Percentiles rank a stretch among this genome's conserved stretches.
Evolutionary conservation across 140 eudicot genomes (phyloP).

Genomic region (Cichorium intybus): DNA sequence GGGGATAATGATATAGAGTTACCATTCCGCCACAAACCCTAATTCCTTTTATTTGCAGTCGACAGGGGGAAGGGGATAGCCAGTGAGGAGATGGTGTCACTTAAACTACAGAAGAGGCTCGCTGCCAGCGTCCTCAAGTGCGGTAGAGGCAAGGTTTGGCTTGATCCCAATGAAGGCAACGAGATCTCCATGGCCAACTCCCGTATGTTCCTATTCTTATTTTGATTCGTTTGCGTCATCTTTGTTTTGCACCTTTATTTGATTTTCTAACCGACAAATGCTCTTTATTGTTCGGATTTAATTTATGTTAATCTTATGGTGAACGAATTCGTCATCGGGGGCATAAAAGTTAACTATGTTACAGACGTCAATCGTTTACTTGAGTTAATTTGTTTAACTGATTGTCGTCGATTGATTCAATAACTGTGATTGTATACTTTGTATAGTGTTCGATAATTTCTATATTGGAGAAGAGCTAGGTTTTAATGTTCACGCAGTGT

Average conservation of each 20-base stretch:
- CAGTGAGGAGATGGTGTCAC: conserved; percentile 48
- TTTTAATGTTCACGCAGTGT: too few species aligned
- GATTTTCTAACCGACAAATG: not conserved
- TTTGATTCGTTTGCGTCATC: not conserved
- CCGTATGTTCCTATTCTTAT: conserved; percentile 30
- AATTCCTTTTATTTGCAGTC: conserved; percentile 13
- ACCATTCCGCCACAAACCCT: conserved; percentile 7
- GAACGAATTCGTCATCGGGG: not conserved
- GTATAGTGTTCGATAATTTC: not conserved
- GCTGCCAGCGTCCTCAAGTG: conserved; percentile 65
- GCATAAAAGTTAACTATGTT: not conserved
- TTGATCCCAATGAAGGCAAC: conserved; percentile 64
- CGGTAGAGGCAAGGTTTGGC: conserved; percentile 68
- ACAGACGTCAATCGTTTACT: not conserved
- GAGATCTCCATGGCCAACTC: conserved; percentile 84
- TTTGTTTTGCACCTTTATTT: not conserved
- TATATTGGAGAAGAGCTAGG: too few species aligned
- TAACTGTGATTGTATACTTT: not conserved
- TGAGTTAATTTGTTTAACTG: not conserved
- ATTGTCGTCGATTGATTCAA: not conserved
- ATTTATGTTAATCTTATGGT: not conserved
- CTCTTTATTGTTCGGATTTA: not conserved
- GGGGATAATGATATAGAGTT: conserved; percentile 14
- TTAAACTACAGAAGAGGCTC: conserved; percentile 71
- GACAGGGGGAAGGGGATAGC: not conserved